Evolutionary conservation across 2,329 filamentous ascomycete species (phyloP).

Genomic region (Beauveria brongniartii): DNA sequence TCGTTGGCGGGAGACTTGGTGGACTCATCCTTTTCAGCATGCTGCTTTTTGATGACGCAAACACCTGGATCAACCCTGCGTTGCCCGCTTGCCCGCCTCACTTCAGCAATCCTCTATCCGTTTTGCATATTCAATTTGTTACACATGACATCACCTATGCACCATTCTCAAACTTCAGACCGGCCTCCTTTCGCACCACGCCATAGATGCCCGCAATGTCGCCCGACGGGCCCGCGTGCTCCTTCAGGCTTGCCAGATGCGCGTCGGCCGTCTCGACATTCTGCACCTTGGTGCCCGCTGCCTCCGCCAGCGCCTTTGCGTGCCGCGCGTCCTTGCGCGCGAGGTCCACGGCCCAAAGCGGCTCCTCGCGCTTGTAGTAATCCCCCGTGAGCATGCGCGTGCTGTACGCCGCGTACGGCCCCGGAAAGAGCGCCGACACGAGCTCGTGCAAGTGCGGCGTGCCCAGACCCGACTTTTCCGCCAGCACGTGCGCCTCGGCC

Average conservation of each 20-base stretch:
- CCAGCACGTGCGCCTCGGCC: slow-evolving; percentile 68
- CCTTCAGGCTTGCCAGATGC: slow-evolving; percentile 62
- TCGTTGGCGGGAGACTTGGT: no score
- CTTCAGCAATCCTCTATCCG: not conserved
- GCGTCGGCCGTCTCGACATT: slow-evolving; percentile 59
- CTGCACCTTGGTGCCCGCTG: slow-evolving; percentile 52
- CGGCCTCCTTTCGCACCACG: slow-evolving; percentile 64
- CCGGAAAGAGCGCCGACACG: slow-evolving; percentile 66
- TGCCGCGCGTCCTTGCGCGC: slow-evolving; percentile 77
- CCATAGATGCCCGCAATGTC: slow-evolving; percentile 83
- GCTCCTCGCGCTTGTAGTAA: slow-evolving; percentile 67
- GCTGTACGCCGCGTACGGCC: slow-evolving; percentile 67
- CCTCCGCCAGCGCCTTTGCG: slow-evolving; percentile 58
- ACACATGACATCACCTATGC: not conserved
- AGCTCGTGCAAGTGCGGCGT: slow-evolving; percentile 61
- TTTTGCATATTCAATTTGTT: not conserved
- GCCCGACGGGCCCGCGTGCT: slow-evolving; percentile 58
- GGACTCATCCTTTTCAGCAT: no score
- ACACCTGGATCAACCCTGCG: no score
- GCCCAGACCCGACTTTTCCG: slow-evolving; percentile 74
- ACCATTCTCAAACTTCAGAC: slow-evolving; percentile 64
- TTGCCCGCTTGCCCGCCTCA: no score
- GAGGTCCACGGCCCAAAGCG: slow-evolving; percentile 75
- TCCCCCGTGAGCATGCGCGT: slow-evolving; percentile 66
- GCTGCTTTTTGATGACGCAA: no score